These are phyloP conservation scores for Metschnikowia noctiluminum DNA, from an alignment of 805 yeast species.

Conservation along the genomic window DNA sequence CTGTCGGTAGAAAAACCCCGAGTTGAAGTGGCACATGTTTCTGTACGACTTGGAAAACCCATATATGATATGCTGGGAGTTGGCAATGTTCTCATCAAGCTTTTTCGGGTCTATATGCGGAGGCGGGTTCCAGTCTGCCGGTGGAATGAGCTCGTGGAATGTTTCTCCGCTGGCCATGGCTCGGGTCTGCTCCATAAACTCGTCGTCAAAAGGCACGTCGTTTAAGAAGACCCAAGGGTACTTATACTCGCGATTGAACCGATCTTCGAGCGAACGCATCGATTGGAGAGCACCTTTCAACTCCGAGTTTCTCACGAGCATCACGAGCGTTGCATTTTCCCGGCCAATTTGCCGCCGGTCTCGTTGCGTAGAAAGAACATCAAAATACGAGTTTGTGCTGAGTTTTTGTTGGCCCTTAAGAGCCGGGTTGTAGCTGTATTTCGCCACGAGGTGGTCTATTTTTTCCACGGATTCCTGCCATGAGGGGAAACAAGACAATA, in stretches of 20 bases:
- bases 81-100: conserved; percentile 23
- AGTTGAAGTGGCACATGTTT: conserved; percentile 72
- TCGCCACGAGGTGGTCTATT: background rate
- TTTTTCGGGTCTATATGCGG: conserved; percentile 29
- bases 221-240: conserved; percentile 47
- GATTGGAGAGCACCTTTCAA: conserved; percentile 61
- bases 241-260: conserved; percentile 37
- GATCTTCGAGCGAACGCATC: conserved; percentile 42
- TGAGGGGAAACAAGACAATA: background rate
- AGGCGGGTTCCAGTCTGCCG: conserved; percentile 41
- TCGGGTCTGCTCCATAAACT: conserved; percentile 40
- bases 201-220: conserved; percentile 41
- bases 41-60: conserved; percentile 53
- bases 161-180: conserved; percentile 43
- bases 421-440: conserved; percentile 15
- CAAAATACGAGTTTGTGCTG: conserved; percentile 17
- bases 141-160: conserved; percentile 39
- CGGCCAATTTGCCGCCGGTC: conserved; percentile 41
- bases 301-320: conserved; percentile 85
- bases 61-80: conserved; percentile 32
- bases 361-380: conserved; percentile 19
- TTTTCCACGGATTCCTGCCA: background rate
- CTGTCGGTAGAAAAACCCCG: conserved; percentile 57
- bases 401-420: conserved; percentile 15
- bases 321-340: conserved; percentile 83